Evolutionary conservation across 202 grass and related monocot genomes (phyloP), one percentile per base, ranked within the genome.

Genomic region (Setaria viridis): DNA sequence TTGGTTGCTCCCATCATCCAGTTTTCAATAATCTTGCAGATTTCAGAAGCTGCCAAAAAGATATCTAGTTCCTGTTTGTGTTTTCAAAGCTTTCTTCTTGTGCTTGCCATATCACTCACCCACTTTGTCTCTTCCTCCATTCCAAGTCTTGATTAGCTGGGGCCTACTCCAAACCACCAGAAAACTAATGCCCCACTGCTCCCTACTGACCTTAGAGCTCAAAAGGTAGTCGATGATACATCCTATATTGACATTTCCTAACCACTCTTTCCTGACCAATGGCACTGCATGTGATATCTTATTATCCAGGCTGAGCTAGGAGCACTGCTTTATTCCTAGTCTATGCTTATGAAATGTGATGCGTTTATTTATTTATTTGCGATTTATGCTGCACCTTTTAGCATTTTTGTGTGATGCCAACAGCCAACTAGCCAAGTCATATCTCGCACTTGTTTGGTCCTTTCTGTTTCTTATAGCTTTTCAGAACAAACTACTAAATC

Each of bases 31-130:
- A 78, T 67, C 56, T 50, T 9, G 1, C 47, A 66, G 29, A 33
- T 78, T 82, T 58, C 73, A 86, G 35, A 72, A 90, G 62, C 78
- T 73, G 67, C 69, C 43, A 68, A 85, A 75, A 85, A 14, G 12
- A 62, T 76, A 21, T 30, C 70, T 48, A 15, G 42, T 71, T 54
- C 48, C 9, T 68, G 2, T 77, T 62, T 29, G 25, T 57, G 7
- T 62, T 68, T 53, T 50, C 15, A 77, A 54, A 87, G 59, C 71
- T 51, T 69, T 63, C 11, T 62, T 37, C 57, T 49, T 82, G 55
- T 35, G 30, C 81, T 72, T 4, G 16, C 59, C 77, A n/a, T 66
- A 59, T 37, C 16, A 62, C 16, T 60, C 32, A 83, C 73, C n/a
- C 37, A 74, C 74, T 79, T 37, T 70, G 43, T 71, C 54, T 64